Base-by-base conservation (phyloP, 805 yeast genomes). In the Starmerella tilneyi region DNA sequence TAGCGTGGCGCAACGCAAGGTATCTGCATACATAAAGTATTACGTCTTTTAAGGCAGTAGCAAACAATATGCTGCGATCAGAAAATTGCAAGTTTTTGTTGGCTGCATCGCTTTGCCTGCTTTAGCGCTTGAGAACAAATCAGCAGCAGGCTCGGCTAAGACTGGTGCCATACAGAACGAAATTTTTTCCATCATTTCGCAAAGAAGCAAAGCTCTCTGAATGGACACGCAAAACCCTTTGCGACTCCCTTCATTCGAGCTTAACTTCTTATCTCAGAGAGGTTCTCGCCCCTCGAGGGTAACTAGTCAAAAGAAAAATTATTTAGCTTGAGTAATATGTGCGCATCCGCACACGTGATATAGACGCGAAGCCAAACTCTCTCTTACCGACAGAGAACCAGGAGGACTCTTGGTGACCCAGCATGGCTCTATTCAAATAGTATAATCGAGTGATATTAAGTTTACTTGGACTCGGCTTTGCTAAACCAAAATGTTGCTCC, bases 401-500 rank as follows among this genome's bases (percentile, higher is more conserved):
- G n/a, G n/a, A n/a, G n/a, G n/a, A n/a, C n/a, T n/a, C n/a, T n/a
- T n/a, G n/a, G n/a, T n/a, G n/a, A n/a, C n/a, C n/a, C n/a, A n/a
- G n/a, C n/a, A n/a, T n/a, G n/a, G n/a, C n/a, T n/a, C n/a, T n/a
- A n/a, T n/a, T n/a, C n/a, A n/a, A n/a, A n/a, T n/a, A n/a, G n/a
- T n/a, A n/a, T n/a, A n/a, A n/a, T n/a, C n/a, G n/a, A 32, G 38
- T 5, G 9, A 11, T 12, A 9, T 5, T n/a, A 28, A 4, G 21
- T 11, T 22, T 24, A 27, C 24, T 27, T 46, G 12, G 17, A 6
- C 27, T 59, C 58, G 21, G 47, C 49, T 13, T 23, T 48, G 38
- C 63, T 57, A 52, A 66, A 66, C 47, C 64, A 46, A 53, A 58
- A 66, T 4, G 70, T 66, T 5, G 68, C 66, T 12, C 48, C 52